Percentiles rank a stretch among this genome's conserved stretches.
Conservation (phyloP, 2,329 filamentous ascomycete species). For the Arthrobotrys sphaeroides region DNA sequence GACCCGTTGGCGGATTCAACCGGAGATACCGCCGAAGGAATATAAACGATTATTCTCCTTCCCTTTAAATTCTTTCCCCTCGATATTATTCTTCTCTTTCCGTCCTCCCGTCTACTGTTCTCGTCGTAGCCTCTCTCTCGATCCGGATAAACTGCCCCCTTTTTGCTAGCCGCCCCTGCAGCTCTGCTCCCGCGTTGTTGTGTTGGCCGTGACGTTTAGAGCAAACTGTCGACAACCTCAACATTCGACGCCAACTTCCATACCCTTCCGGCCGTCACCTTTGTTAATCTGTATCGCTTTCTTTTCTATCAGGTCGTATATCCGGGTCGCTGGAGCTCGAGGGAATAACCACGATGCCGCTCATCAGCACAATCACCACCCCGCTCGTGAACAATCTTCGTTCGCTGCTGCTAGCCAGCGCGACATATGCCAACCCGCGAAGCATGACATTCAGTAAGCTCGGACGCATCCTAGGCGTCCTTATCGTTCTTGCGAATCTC, state of each 20-base stretch:
- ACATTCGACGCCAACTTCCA: constrained; percentile 8
- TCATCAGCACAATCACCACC: constrained; percentile 26
- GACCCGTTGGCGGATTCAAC: constrained; percentile 12
- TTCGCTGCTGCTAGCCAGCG: constrained; percentile 26
- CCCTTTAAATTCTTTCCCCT: not conserved
- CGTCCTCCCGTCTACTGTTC: constrained; percentile 1
- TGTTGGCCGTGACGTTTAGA: constrained; percentile 38
- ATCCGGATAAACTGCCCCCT: constrained; percentile 24
- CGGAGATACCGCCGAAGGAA: not conserved
- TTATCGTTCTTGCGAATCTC: constrained; percentile 72
- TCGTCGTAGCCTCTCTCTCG: constrained; percentile 9
- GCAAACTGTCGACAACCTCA: constrained; percentile 1
- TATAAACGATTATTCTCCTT: constrained; percentile 8
- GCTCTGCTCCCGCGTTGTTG: not conserved
- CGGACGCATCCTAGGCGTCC: constrained; percentile 58
- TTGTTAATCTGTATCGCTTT: not conserved
- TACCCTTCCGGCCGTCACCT: constrained; percentile 9
- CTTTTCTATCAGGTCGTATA: not conserved
- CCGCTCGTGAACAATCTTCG: constrained; percentile 28
- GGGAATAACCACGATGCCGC: constrained; percentile 17
- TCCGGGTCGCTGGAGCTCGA: not conserved
- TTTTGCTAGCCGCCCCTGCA: constrained; percentile 35
- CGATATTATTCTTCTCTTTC: not conserved
- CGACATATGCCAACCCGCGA: constrained; percentile 39
- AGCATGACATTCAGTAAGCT: constrained; percentile 40